Conservation (phyloP, 2,329 filamentous ascomycete species). For the Penicillium hesseltinei region DNA sequence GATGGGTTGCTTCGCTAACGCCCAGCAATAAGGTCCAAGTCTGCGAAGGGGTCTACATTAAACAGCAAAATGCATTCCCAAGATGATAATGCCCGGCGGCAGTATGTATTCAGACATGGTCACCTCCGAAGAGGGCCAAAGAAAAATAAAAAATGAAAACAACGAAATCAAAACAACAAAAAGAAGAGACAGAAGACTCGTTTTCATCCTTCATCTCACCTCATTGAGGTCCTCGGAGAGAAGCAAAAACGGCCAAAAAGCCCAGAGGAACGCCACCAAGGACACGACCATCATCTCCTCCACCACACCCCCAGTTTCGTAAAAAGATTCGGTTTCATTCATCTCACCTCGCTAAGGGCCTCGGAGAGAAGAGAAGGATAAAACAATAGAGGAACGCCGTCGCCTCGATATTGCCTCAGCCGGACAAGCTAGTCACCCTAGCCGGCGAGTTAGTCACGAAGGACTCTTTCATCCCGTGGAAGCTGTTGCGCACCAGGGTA, state of each 20-base stretch:
- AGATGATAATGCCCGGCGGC: background rate
- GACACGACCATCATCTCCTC: too few species aligned
- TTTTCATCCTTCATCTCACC: too few species aligned
- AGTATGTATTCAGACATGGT: background rate
- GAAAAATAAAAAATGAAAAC: background rate
- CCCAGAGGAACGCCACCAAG: too few species aligned
- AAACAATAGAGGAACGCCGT: conserved; percentile 2
- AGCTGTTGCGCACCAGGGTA: background rate
- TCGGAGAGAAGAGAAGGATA: conserved; percentile 1
- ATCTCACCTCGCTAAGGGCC: background rate
- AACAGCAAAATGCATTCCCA: background rate
- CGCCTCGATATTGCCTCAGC: background rate
- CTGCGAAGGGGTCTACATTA: background rate
- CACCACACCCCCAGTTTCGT: too few species aligned
- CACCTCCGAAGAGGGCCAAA: conserved; percentile 1
- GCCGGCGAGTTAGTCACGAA: background rate
- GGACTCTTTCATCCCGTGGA: background rate
- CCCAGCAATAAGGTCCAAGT: background rate
- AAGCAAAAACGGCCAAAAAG: too few species aligned
- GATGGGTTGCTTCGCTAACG: too few species aligned
- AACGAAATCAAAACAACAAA: background rate
- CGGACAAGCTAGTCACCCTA: background rate
- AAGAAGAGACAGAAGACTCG: background rate
- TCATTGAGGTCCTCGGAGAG: too few species aligned
- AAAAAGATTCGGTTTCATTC: too few species aligned